Base-by-base conservation (phyloP, 1,284 basidiomycete genomes). In the Pascua guehoae region DNA sequence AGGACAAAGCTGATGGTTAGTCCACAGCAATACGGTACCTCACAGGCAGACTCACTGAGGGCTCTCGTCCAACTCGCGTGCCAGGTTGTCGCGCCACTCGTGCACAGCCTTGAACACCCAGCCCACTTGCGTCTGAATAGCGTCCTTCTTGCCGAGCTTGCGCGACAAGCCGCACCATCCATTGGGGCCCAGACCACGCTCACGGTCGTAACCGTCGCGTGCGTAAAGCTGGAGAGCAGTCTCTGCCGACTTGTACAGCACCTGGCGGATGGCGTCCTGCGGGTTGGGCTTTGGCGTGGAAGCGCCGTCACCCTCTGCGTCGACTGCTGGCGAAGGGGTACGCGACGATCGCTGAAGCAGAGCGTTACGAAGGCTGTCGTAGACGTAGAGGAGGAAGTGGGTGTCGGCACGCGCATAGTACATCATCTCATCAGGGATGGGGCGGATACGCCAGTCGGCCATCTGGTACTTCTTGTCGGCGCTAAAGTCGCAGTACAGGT, bases 401-500 rank as follows among this genome's bases (percentile, higher is more conserved):
- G 95, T 98, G 74, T 98, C 95, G 5, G 90, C 89, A 17, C 93
- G 87, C 2, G 95, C 95, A 72, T 98, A 98, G 54, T 84, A 80
- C 37, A 92, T 78, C 93, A 98, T 96, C 66, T 91, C 91, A 46
- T 84, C 77, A 0, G 93, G 88, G 10, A 98, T 78, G 0, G 95
- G 95, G 47, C 89, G 83, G 66, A 97, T 91, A 32, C 95, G 85
- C 95, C 95, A 98, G 75, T 98, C 95, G 11, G 95, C 95, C 15
- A 93, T 80, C 72, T 98, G 95, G 72, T 94, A 98, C 17, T 90
- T 84, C 77, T 98, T 98, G 79, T 98, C 95, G 0, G 95, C 85
- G n/a, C 84, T 83, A 69, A 94, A 94, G 67, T 89, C 85, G 70
- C 89, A 93, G 70, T 92, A 98, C 78, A 88, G 87, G 66, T 87